phyloP scores from a whole-genome alignment of 305 asterid species.

The Petunia hybrid region DNA sequence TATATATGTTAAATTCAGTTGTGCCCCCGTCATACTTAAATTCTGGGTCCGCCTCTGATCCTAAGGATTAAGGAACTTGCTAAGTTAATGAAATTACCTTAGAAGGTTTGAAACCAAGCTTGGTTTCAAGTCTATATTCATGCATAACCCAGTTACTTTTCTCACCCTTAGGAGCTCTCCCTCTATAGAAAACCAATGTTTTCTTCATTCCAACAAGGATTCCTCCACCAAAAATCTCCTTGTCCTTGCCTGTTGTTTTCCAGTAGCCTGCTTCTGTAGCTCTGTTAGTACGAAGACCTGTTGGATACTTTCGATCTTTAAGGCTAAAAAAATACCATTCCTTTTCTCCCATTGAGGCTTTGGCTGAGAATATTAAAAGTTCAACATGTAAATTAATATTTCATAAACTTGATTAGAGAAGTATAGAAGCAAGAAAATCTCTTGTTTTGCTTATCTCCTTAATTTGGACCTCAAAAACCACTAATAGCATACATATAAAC shows the following conservation, averaged over 20 bases:
- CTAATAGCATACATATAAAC: neutral
- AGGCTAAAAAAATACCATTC: conserved; percentile 91
- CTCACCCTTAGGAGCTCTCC: conserved; percentile 97
- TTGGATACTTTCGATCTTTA: conserved; percentile 83
- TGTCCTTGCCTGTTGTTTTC: conserved; percentile 96
- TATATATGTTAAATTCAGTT: too few relatives aligned
- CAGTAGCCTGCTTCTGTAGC: conserved; percentile 90
- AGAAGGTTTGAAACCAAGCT: conserved; percentile 56
- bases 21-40: too few relatives aligned
- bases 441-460: too few relatives aligned
- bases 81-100: conserved; percentile 48
- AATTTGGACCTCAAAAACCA: too few relatives aligned
- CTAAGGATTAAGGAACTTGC: too few relatives aligned
- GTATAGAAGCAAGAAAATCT: too few relatives aligned
- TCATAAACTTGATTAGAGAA: too few relatives aligned
- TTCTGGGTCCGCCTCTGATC: too few relatives aligned
- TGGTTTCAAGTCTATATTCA: conserved; percentile 72
- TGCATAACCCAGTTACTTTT: conserved; percentile 96
- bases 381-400: neutral
- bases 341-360: conserved; percentile 89
- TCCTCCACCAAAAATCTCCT: conserved; percentile 69
- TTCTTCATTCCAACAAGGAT: conserved; percentile 86
- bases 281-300: conserved; percentile 78
- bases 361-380: conserved; percentile 45
- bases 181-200: conserved; percentile 82